Percentiles rank a stretch among this genome's conserved stretches.
Conservation (phyloP, 2,329 filamentous ascomycete genomes). For the Cytospora piceae region DNA sequence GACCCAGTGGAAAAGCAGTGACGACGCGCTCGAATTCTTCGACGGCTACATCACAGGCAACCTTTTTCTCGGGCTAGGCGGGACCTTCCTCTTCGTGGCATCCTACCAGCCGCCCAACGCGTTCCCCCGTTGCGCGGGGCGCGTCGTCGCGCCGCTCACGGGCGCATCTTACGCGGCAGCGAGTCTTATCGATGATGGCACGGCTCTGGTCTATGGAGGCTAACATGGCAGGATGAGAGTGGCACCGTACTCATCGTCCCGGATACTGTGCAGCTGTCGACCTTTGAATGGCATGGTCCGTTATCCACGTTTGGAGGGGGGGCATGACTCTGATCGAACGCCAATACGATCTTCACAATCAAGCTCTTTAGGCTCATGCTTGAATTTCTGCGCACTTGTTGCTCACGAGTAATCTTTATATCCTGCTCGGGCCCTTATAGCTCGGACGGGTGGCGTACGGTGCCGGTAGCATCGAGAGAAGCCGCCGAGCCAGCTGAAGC, state of each 20-base stretch:
- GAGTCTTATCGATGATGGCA: background rate
- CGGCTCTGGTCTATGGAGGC: background rate
- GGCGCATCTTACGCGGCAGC: constrained; percentile 54
- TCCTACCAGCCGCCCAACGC: constrained; percentile 69
- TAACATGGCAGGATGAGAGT: background rate
- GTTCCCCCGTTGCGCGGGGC: constrained; percentile 61
- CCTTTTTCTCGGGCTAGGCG: constrained; percentile 63
- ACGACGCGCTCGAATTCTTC: constrained; percentile 39
- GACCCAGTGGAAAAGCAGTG: background rate
- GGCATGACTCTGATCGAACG: background rate
- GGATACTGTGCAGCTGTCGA: background rate
- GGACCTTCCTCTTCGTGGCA: constrained; percentile 66
- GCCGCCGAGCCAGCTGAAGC: background rate
- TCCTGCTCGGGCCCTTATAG: background rate
- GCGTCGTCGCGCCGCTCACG: constrained; percentile 64
- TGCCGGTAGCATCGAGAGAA: background rate
- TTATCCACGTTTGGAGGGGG: background rate
- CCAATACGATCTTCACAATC: background rate
- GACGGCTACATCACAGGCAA: constrained; percentile 65
- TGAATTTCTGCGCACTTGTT: background rate
- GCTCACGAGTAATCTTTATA: background rate
- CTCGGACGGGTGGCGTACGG: background rate
- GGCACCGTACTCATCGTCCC: background rate
- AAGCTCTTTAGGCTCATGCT: background rate
- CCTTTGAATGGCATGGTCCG: background rate